phyloP scores from a whole-genome alignment of 2,329 filamentous ascomycete genomes.

The Grosmannia serpens region DNA sequence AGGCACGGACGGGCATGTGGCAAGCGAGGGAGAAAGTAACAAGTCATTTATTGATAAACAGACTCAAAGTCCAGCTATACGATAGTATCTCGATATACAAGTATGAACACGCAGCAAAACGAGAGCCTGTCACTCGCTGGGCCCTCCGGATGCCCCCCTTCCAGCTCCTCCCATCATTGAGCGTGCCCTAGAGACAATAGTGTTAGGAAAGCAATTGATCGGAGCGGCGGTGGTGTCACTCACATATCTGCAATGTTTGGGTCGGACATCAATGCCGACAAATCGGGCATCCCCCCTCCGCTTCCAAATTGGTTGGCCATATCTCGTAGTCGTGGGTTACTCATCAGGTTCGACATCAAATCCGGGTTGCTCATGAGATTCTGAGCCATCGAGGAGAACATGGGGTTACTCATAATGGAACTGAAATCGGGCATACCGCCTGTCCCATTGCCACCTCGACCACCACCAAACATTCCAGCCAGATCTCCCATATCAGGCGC shows the following conservation, averaged over 20 bases:
- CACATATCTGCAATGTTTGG: conserved; percentile 87
- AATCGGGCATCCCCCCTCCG: conserved; percentile 73
- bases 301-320: conserved; percentile 73
- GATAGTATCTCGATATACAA: background rate
- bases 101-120: background rate
- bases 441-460: conserved; percentile 45
- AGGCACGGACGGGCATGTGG: too few species aligned
- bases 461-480: conserved; percentile 57
- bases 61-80: background rate
- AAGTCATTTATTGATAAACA: too few species aligned
- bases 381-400: conserved; percentile 96
- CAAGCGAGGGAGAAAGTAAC: too few species aligned
- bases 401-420: conserved; percentile 90
- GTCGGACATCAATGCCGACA: conserved; percentile 79
- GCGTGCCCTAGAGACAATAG: conserved; percentile 24
- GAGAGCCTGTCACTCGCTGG: background rate
- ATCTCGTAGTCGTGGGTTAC: conserved; percentile 75
- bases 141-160: background rate
- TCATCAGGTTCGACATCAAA: conserved; percentile 85
- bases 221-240: conserved; percentile 25
- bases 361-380: conserved; percentile 96
- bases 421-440: conserved; percentile 82
- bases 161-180: conserved; percentile 32
- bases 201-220: background rate
- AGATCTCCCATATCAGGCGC: conserved; percentile 62